Conservation (phyloP, 441 rosid genomes). For the Populus hybrid region DNA sequence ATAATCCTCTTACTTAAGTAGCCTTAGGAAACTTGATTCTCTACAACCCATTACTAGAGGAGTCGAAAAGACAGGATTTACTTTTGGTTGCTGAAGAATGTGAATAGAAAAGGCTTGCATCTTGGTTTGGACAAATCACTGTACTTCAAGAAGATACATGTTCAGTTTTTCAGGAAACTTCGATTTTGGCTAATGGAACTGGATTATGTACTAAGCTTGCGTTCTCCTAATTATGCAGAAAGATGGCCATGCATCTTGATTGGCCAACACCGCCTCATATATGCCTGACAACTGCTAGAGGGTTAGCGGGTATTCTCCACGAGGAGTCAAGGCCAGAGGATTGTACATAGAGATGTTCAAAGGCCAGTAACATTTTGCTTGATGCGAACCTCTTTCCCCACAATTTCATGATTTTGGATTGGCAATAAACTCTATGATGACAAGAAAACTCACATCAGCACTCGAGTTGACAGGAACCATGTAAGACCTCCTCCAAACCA, state of each 20-base stretch:
- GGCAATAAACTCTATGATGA: conserved; percentile 65
- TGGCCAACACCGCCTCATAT: conserved; percentile 33
- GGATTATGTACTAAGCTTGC: too few species aligned
- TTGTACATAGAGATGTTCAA: conserved; percentile 72
- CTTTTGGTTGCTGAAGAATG: background rate
- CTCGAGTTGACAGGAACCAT: conserved; percentile 64
- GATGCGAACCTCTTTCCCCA: conserved; percentile 53
- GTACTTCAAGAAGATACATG: background rate
- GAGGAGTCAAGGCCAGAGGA: conserved; percentile 67
- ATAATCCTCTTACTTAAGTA: background rate
- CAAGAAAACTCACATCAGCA: conserved; percentile 61
- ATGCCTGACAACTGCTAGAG: conserved; percentile 62
- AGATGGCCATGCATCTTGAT: too few species aligned
- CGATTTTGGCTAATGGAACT: too few species aligned
- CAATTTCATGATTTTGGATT: conserved; percentile 74
- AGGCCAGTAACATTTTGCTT: conserved; percentile 63
- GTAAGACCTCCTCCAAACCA: conserved; percentile 23
- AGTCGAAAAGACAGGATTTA: background rate
- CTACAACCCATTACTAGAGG: background rate
- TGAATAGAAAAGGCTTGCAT: background rate
- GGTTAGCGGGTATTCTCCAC: conserved; percentile 63
- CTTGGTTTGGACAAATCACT: background rate
- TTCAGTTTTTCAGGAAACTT: too few species aligned
- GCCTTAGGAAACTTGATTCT: background rate
- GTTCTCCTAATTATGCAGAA: too few species aligned